Evolutionary conservation across 2,329 filamentous ascomycete species (phyloP), one percentile per base, ranked within the genome.

Genomic region (Neoarthrinium moseri): DNA sequence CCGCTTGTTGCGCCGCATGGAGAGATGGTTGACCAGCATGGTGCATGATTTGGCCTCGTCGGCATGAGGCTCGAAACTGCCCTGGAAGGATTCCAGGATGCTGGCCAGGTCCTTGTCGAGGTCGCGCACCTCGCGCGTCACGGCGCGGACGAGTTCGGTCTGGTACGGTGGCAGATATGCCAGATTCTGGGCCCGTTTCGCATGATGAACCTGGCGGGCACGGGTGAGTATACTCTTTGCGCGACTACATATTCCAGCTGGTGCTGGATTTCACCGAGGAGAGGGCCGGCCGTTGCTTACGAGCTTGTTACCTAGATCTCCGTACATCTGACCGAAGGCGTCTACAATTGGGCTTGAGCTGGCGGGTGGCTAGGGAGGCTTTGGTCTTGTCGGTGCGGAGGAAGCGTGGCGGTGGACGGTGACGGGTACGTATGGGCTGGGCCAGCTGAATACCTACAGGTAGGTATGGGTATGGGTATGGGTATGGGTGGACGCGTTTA

Each of bases 1-100:
- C 34, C 94, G 86, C 68, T 99, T 99, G 67, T 99, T 96, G 45
- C 94, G 81, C 39, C 94, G 85, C 87, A 97, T 96, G 56, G 89
- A 91, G 10, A 99, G 74, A 64, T 99, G 92, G 64, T 96, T 89
- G 50, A 97, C 91, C 18, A 99, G 81, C 20, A 99, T 76, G 2
- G 89, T 89, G 62, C 90, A 95, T 3, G 92, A 91, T 24, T 86
- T 86, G 8, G 88, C 89, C 35, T 90, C 89, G 59, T 96, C 85
- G 10, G 85, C 80, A 13, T 84, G 81, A 1, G 91, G 92, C 56
- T 96, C 86, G 72, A 97, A 97, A 1, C 84, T 86, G 50, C 87
- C 87, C 53, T 87, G 82, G 64, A 92, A 94, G 1, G 89, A 88
- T 47, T 89, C 86, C 24, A 97, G 80, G 22, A 95, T 82, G 45